Conservation (phyloP, 2,329 filamentous ascomycete genomes). For the Aureobasidium sp. region DNA sequence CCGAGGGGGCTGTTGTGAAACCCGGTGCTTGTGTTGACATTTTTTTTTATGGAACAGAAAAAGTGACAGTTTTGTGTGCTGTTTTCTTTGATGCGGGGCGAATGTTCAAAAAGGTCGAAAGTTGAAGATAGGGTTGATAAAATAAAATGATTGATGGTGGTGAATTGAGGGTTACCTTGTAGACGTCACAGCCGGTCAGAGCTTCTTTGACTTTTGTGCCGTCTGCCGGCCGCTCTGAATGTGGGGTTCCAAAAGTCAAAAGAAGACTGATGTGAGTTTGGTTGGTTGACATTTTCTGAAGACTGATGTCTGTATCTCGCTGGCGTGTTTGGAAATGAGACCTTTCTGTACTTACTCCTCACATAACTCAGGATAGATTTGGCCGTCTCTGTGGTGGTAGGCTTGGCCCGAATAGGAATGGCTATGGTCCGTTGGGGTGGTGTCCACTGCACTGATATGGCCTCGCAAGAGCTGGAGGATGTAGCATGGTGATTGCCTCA, state of each 20-base stretch:
- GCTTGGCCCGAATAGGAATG: no score
- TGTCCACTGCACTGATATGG: not conserved
- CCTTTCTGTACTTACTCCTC: not conserved
- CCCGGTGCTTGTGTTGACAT: slow-evolving; percentile 23
- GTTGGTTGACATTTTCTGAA: not conserved
- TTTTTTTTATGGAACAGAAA: not conserved
- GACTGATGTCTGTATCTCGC: not conserved
- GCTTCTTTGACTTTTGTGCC: not conserved
- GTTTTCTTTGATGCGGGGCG: not conserved
- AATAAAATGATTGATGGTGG: no score
- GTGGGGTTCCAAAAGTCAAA: not conserved
- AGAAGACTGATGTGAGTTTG: not conserved
- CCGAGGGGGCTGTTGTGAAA: slow-evolving; percentile 22
- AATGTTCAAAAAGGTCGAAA: no score
- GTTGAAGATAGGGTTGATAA: no score
- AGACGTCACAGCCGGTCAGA: slow-evolving; percentile 12
- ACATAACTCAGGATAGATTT: not conserved
- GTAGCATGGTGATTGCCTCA: no score
- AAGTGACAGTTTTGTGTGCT: no score
- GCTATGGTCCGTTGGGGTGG: not conserved
- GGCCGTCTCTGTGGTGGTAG: no score
- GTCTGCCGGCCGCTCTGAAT: not conserved
- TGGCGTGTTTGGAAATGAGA: not conserved
- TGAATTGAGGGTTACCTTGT: no score
- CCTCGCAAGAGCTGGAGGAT: no score